A percentile compares a stretch with the other conserved stretches of the same genome.
Conservation (phyloP, 805 yeast species). For the Suhomyces emberorum region DNA sequence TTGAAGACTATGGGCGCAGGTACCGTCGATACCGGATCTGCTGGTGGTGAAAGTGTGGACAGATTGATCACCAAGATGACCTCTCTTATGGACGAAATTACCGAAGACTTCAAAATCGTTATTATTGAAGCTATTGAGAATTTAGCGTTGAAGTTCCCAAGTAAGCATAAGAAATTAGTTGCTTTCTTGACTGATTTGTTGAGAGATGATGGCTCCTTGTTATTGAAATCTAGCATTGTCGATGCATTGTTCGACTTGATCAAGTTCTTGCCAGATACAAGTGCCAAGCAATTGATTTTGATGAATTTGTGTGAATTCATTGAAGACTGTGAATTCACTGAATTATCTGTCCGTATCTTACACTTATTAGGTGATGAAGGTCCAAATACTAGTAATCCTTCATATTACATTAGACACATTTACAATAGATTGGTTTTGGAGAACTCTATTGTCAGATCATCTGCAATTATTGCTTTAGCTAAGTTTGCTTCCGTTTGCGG, state of each 20-base stretch:
- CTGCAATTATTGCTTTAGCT: conserved; percentile 89
- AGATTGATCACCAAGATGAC: conserved; percentile 84
- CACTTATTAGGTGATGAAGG: conserved; percentile 94
- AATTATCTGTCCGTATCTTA: conserved; percentile 86
- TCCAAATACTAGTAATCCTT: conserved; percentile 80
- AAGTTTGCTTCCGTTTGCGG: conserved; percentile 84
- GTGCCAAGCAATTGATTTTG: conserved; percentile 76
- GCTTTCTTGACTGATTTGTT: conserved; percentile 77
- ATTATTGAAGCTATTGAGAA: conserved; percentile 94
- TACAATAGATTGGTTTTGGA: conserved; percentile 96
- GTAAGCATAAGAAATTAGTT: conserved; percentile 80
- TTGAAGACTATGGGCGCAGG: conserved; percentile 89
- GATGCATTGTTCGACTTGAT: conserved; percentile 93
- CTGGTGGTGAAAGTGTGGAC: conserved; percentile 66
- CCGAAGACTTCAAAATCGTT: conserved; percentile 93
- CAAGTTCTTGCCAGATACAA: conserved; percentile 68
- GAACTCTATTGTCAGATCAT: conserved; percentile 91
- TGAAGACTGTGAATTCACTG: conserved; percentile 97
- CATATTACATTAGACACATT: conserved; percentile 90
- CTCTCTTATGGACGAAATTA: conserved; percentile 85
- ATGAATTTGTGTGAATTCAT: conserved; percentile 93
- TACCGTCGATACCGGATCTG: conserved; percentile 30
- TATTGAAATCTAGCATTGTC: conserved; percentile 80
- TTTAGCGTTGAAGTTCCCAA: conserved; percentile 88
- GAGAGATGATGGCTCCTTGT: conserved; percentile 87